A percentile compares a stretch with the other conserved stretches of the same genome.
These are phyloP conservation scores for Diplocarpon rosae DNA, from an alignment of 2,329 filamentous ascomycete genomes.

Conservation along the genomic window DNA sequence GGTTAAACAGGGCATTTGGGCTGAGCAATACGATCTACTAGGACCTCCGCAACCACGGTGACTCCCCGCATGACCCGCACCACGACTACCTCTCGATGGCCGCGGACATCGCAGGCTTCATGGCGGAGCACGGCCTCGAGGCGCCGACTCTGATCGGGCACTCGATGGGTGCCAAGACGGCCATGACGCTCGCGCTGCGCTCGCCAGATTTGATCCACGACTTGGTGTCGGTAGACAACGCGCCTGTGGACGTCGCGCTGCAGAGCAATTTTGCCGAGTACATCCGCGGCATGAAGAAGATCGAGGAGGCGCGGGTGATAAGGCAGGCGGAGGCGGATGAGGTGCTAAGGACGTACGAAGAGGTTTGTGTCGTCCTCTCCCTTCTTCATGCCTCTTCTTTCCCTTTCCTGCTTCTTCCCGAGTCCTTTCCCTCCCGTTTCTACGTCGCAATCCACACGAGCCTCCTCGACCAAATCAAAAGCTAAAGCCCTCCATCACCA, in stretches of 20 bases:
- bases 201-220: conserved; percentile 56
- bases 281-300: conserved; percentile 70
- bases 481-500: background rate
- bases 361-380: conserved; percentile 31
- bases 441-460: too few relatives aligned
- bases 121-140: conserved; percentile 57
- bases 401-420: conserved; percentile 1
- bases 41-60: conserved; percentile 90
- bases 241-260: conserved; percentile 70
- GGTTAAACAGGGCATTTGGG: background rate
- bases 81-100: conserved; percentile 82
- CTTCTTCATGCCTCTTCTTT: background rate
- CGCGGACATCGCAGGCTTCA: conserved; percentile 70
- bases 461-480: too few relatives aligned
- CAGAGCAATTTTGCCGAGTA: conserved; percentile 68
- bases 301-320: conserved; percentile 57
- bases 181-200: conserved; percentile 74
- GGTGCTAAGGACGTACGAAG: conserved; percentile 65
- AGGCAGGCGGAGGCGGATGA: conserved; percentile 69
- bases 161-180: conserved; percentile 93
- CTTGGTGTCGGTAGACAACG: conserved; percentile 83
- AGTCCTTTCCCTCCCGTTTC: too few relatives aligned
- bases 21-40: conserved; percentile 26
- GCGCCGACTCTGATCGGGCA: conserved; percentile 77
- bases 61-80: conserved; percentile 63